Evolutionary conservation across 768 basidiomycete species (phyloP).

Genomic region (Tricholoma saponaceum): DNA sequence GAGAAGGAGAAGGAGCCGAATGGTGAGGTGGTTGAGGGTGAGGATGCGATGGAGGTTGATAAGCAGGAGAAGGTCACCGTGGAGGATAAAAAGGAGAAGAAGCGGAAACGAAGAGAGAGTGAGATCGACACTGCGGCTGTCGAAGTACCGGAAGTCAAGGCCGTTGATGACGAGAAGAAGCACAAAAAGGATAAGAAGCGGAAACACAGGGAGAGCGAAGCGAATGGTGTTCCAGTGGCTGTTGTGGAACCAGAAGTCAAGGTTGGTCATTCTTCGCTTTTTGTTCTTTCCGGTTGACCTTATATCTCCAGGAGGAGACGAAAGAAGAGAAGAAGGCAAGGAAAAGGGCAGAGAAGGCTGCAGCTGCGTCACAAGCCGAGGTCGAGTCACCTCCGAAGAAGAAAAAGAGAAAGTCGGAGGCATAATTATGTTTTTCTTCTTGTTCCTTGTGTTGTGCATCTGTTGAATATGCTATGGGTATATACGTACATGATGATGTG

Average conservation of each 20-base stretch:
- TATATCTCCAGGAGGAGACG: slow-evolving; percentile 44
- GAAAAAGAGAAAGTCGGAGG: slow-evolving; percentile 57
- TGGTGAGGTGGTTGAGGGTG: slow-evolving; percentile 27
- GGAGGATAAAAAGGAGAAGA: slow-evolving; percentile 39
- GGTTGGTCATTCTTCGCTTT: slow-evolving; percentile 28
- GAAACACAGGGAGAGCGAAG: slow-evolving; percentile 14
- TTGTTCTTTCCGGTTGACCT: slow-evolving; percentile 3
- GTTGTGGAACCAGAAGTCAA: slow-evolving; percentile 27
- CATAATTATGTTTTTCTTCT: slow-evolving; percentile 18
- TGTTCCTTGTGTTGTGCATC: not conserved
- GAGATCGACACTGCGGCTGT: slow-evolving; percentile 37
- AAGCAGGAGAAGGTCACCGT: slow-evolving; percentile 27
- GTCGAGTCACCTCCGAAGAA: slow-evolving; percentile 46
- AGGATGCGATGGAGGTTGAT: slow-evolving; percentile 41
- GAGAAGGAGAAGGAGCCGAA: slow-evolving; percentile 38
- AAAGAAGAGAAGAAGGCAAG: slow-evolving; percentile 80
- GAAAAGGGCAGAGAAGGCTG: slow-evolving; percentile 64
- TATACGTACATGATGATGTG: not conserved
- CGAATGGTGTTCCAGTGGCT: not conserved
- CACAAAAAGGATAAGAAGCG: slow-evolving; percentile 20
- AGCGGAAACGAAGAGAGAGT: slow-evolving; percentile 56
- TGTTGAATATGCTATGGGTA: not conserved
- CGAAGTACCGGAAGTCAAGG: not conserved
- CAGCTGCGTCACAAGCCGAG: slow-evolving; percentile 29
- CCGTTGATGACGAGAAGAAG: not conserved